phyloP scores from a whole-genome alignment of 495 filamentous ascomycete genomes.

The Aspergillus avenaceus region DNA sequence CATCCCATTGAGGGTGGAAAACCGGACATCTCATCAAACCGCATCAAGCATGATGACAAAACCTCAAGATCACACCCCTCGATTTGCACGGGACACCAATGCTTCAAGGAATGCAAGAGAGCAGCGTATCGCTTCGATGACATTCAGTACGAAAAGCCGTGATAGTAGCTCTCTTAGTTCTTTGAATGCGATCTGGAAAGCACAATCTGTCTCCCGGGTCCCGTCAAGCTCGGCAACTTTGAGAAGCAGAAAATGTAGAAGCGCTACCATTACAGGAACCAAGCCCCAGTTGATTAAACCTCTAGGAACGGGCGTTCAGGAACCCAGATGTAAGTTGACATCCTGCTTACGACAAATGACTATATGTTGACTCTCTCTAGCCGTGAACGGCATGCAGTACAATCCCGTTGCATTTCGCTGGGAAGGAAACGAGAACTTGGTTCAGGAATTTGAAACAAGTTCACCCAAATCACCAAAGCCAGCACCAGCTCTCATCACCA shows the following conservation, averaged over 20 bases:
- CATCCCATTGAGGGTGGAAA: conserved; percentile 33
- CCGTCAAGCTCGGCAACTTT: conserved; percentile 33
- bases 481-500: conserved; percentile 89
- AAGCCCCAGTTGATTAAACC: conserved; percentile 71
- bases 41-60: conserved; percentile 48
- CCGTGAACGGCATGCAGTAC: conserved; percentile 90
- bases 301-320: conserved; percentile 56
- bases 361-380: conserved; percentile 37
- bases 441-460: conserved; percentile 67
- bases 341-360: conserved; percentile 10
- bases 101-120: conserved; percentile 87
- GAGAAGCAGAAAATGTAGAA: conserved; percentile 54
- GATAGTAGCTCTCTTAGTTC: conserved; percentile 56
- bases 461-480: conserved; percentile 54
- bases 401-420: conserved; percentile 80
- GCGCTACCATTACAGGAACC: conserved; percentile 45
- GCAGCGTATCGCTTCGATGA: conserved; percentile 60
- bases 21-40: conserved; percentile 50
- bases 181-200: conserved; percentile 73
- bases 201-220: conserved; percentile 60
- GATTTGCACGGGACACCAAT: conserved; percentile 91
- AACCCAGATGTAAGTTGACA: conserved; percentile 59
- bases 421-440: conserved; percentile 91
- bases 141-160: conserved; percentile 33
- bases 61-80: conserved; percentile 55